Base-by-base conservation (phyloP, 495 filamentous ascomycete species). In the Aspergillus mulundensis region DNA sequence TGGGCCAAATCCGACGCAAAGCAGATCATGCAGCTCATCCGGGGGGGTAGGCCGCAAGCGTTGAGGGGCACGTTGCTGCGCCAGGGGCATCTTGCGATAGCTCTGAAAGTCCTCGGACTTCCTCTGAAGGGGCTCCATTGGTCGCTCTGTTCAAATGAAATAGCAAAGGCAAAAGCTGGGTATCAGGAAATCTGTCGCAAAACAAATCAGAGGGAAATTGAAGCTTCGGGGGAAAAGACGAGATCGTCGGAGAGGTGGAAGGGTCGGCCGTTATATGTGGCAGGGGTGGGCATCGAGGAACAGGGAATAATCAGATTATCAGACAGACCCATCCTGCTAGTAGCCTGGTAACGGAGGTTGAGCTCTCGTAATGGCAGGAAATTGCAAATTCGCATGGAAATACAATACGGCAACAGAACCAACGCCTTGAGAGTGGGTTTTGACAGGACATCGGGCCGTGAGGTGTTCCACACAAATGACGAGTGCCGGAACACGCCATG, bases 1-100 rank as follows among this genome's bases (percentile, higher is more conserved):
- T 11, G 93, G 93, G 2, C 93, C 93, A 63, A 97, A 98, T 32
- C 93, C 93, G 30, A 97, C 81, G 70, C 93, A 96, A 43, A 97
- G 75, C 21, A 98, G 69, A 63, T 97, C 93, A 60, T 90, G 85
- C 34, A 87, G 67, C 39, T 84, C 80, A 30, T 86, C 80, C 24
- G 77, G 61, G n/a, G 63, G 63, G 6, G 66, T 64, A 4, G 71
- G 42, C 32, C 57, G 67, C 36, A 76, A 53, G 7, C 61, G 56
- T 12, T 61, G 54, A 19, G 54, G 56, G 28, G 53, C 54, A 10
- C 48, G 56, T 48, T 61, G 57, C 48, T 66, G 56, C 18, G 54
- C 36, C 25, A 57, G 42, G 24, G 64, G 53, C 64, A 63, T 63
- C 53, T 61, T 59, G 53, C 56, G 58, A 57, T 61, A 54, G 53